phyloP scores from a whole-genome alignment of 768 basidiomycete species.

The Kwoniella sp. region DNA sequence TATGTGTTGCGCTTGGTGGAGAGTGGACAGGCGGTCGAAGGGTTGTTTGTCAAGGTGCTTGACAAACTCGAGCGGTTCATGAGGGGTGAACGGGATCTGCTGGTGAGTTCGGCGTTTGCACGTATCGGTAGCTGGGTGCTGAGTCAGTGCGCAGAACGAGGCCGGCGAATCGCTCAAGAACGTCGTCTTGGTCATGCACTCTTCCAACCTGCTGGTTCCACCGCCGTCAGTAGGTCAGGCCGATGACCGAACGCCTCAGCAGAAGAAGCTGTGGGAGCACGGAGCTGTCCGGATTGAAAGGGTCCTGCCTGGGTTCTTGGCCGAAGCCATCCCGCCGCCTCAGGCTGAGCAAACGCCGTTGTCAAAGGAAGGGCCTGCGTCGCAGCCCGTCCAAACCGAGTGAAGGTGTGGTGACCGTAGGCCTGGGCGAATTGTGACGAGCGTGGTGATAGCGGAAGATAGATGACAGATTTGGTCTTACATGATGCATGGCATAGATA shows the following conservation, averaged over 20 bases:
- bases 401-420: no score
- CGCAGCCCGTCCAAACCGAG: no score
- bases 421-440: no score
- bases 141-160: conserved; percentile 63
- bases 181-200: conserved; percentile 91
- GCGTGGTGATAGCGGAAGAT: no score
- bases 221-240: conserved; percentile 1
- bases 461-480: no score
- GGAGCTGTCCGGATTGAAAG: conserved; percentile 83
- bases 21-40: conserved; percentile 55
- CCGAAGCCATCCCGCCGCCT: conserved; percentile 25
- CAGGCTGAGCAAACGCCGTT: no score
- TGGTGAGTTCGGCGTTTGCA: conserved; percentile 70
- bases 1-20: conserved; percentile 71
- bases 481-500: no score
- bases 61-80: conserved; percentile 85
- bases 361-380: no score
- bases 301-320: conserved; percentile 85
- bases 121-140: neutral
- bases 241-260: conserved; percentile 31
- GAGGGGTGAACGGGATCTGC: conserved; percentile 76
- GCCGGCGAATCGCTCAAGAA: conserved; percentile 96
- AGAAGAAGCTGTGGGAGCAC: conserved; percentile 64
- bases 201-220: conserved; percentile 74
- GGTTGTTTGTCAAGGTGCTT: conserved; percentile 83